Base-by-base conservation (phyloP, 306 rosid species). In the Rubus idaeus region DNA sequence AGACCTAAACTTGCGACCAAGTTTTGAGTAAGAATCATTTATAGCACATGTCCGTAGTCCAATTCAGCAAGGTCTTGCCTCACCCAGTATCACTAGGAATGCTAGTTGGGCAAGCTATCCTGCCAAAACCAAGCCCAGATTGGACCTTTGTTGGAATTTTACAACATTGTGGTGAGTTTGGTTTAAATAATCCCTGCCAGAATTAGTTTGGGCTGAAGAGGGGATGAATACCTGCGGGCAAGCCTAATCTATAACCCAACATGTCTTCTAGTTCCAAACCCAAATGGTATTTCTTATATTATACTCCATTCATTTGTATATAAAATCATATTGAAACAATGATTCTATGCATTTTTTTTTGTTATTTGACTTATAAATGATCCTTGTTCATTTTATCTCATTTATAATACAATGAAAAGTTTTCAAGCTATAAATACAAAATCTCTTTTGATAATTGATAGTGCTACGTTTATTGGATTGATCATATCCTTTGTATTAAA, bases 221-320 rank as follows among this genome's bases (percentile, higher is more conserved):
- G 13, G 37, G 60, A 30, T 35, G 6, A 26, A 35, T 46, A 60
- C 41, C 52, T 55, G 14, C 50, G 3, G 21, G 12, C 18, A 40
- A 60, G 69, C 69, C n/a, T 74, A 56, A 23, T 57, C 44, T 40
- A 57, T 73, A 17, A 10, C 68, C 37, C 16, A 73, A 73, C 40
- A 57, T 16, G 55, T 12, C 10, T 23, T 21, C 68, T 42, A n/a
- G 39, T 42, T 74, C 44, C 23, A 74, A 58, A 6, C 20, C 41
- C 68, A 53, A 53, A 53, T 16, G 23, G 14, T 16, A 35, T 62
- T 62, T 35, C 42, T 35, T 35, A 3, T 7, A 44, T 20, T 23
- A 74, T 5, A 16, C 11, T 45, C 20, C 56, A 44, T 73, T 58
- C 69, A 65, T 16, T 44, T 51, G 9, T 30, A 16, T 62, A 11